Evolutionary conservation across 2,329 filamentous ascomycete species (phyloP), one percentile per base, ranked within the genome.

Genomic region (Fusarium sp.): DNA sequence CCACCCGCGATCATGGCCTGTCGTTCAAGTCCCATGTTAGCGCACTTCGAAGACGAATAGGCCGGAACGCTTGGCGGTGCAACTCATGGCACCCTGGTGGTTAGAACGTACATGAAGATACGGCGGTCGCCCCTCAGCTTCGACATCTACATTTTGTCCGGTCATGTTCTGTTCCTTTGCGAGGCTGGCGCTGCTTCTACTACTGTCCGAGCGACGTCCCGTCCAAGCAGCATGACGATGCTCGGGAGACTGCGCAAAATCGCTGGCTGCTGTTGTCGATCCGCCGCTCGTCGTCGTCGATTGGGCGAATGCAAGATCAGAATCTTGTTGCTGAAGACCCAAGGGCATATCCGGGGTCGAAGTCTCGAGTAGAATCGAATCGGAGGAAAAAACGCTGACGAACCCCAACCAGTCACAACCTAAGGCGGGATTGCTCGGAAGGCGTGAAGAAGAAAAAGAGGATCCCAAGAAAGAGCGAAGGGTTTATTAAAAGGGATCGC

Each of bases 1-100:
- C 95, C 96, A 77, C 96, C 96, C 34, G 96, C 96, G 77, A 99
- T 86, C 94, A 98, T 99, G 79, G 92, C 91, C 94, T 97, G 63
- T 67, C 58, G 69, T 55, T 59, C 34, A 45, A 20, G 48, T 27
- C 51, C 34, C 53, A 54, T 56, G 66, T 75, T 69, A 75, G 74
- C 70, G 62, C 58, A 60, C 18, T 34, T 58, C 38, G 53, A 40
- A 43, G 30, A 44, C n/a, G 41, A 63, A 57, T 20, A 43, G 27
- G 46, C 41, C 54, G 46, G 48, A 47, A 40, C 32, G 56, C 43
- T 48, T 44, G 48, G 40, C 27, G 34, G 7, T 56, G 41, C 27
- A 30, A 57, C 20, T n/a, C 18, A 30, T n/a, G 11, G 34, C 25
- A 49, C n/a, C 22, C 30, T 41, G 11, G 47, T 40, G 29, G 32